Base-by-base conservation (phyloP, 805 yeast genomes). In the Candida boidinii region DNA sequence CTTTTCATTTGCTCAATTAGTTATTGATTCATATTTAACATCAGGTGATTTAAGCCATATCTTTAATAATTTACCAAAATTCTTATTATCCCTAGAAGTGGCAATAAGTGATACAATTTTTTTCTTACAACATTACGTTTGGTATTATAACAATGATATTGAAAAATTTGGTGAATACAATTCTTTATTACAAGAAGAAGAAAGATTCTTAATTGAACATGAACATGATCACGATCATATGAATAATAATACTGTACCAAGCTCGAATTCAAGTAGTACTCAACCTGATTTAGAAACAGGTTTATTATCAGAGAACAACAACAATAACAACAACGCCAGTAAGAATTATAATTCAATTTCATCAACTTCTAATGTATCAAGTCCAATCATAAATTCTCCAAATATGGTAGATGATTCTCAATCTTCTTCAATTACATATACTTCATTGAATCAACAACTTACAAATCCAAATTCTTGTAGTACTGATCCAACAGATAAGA, bases 31-130 rank as follows among this genome's bases (percentile, higher is more conserved):
- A 2, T 36, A 31, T 20, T 36, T 39, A 3, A 45, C 39, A 4
- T n/a, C n/a, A n/a, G 42, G 46, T n/a, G 48, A 53, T 18, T 14
- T 54, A 5, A 23, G 20, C 1, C 43, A 50, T 0, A 46, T 57
- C 24, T 42, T 51, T 30, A 46, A 50, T 29, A 58, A 57, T 28
- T 36, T 53, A 24, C 63, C 63, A 1, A 58, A 58, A 22, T 38
- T 56, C 6, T 39, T 53, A 20, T 37, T 58, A 10, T 43, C 54
- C 23, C 29, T 54, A 5, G 59, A 56, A 37, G 62, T 54, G n/a
- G 39, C 48, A 4, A 11, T 43, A 10, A 49, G 55, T 2, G 56
- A 54, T 28, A n/a, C 39, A 2, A 42, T 58, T 7, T 56, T 57
- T 36, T 44, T 58, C 26, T 10, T 44, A 4, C 62, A 57, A 31